Evolutionary conservation across 2,329 filamentous ascomycete species (phyloP), one percentile per base, ranked within the genome.

Genomic region (Alternaria sp.): DNA sequence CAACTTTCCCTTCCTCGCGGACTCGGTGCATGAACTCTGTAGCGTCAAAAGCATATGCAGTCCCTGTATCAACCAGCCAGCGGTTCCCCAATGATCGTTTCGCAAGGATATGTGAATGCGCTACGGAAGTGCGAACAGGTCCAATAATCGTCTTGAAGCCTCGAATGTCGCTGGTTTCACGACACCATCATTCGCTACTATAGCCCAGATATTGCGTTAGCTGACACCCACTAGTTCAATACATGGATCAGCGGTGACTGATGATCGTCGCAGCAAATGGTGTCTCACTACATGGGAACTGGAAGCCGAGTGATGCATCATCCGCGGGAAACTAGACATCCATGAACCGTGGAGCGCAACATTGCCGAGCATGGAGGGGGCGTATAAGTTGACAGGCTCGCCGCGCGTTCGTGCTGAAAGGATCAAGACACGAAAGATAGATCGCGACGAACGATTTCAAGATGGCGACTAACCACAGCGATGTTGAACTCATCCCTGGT

Each of bases 401-500:
- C 30, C 6, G 15, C 17, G 12, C 13, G 30, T 40, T 36, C 19
- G 19, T 40, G 28, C 6, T 36, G 13, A 1, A 52, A 11, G n/a
- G 30, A 19, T 36, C 13, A 40, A 36, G 6, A 52, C 23, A 21
- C 5, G 23, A 13, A 32, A n/a, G 28, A 30, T 45, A n/a, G 3
- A 36, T 40, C 8, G 12, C 51, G n/a, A 30, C 9, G 3, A 44
- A 17, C 21, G 28, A 13, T 7, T 23, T 26, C 23, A 66, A 54
- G 13, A 75, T 75, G 72, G 57, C 64, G 6, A 30, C 49, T 15
- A 36, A 47, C 13, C 46, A 65, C 28, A 30, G 60, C 5, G 40
- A 69, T 19, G 59, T 69, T 7, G 70, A 72, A 19, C 57, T 74
- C 45, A 67, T 77, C 7, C 75, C 74, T 23, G 75, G 75, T 32